Percentiles rank a stretch among this genome's conserved stretches.
Conservation (phyloP, 2,329 filamentous ascomycete genomes). For the Taxawa tesnikishii region DNA sequence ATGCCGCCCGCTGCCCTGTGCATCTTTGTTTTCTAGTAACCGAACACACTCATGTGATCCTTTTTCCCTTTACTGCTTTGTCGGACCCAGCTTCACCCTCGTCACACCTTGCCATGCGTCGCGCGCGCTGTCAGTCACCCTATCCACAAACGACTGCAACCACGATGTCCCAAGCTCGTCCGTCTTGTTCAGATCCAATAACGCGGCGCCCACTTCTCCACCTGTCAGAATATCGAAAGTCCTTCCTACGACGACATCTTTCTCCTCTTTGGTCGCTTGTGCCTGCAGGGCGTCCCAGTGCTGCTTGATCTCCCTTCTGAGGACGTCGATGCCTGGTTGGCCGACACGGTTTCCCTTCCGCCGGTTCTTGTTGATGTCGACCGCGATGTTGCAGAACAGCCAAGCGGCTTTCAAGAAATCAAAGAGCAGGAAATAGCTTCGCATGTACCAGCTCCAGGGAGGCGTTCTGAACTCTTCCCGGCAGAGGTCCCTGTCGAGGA, state of each 20-base stretch:
- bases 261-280: constrained; percentile 12
- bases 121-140: constrained; percentile 5
- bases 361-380: constrained; percentile 4
- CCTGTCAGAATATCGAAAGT: constrained; percentile 8
- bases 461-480: constrained; percentile 2
- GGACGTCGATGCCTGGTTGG: constrained; percentile 1
- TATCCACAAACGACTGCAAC: constrained; percentile 3
- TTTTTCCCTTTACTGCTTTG: no score
- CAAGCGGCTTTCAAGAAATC: constrained; percentile 14
- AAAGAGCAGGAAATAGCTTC: constrained; percentile 14
- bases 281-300: constrained; percentile 12
- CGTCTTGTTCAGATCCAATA: constrained; percentile 1
- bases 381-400: constrained; percentile 11
- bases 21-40: no score
- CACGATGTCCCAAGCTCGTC: background rate
- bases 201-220: constrained; percentile 2
- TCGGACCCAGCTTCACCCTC: constrained; percentile 6
- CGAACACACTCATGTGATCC: no score
- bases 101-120: constrained; percentile 7
- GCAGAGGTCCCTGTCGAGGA: constrained; percentile 6
- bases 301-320: constrained; percentile 11
- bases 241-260: constrained; percentile 5
- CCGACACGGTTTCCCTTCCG: constrained; percentile 1
- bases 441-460: constrained; percentile 11
- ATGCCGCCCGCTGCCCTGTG: no score